phyloP scores from a whole-genome alignment of 805 yeast genomes.

The Hanseniaspora jakobsenii region DNA sequence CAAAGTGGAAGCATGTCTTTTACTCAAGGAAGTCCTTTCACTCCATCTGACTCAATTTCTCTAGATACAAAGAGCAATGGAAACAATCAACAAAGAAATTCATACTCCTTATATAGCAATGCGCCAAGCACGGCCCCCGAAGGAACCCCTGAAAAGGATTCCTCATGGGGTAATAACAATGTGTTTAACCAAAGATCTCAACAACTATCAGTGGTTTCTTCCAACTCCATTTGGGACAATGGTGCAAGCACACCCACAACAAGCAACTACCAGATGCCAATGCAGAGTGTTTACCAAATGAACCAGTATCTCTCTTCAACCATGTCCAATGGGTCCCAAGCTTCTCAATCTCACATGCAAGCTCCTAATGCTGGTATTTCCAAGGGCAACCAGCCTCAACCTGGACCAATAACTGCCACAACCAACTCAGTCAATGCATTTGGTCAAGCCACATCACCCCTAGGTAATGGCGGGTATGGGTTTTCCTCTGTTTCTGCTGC shows the following conservation, averaged over 20 bases:
- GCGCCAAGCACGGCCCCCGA: not conserved
- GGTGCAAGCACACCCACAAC: not conserved
- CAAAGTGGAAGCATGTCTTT: not conserved
- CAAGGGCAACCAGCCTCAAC: too few relatives aligned
- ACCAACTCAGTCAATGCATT: not conserved
- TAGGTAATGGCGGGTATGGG: too few relatives aligned
- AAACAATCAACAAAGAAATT: too few relatives aligned
- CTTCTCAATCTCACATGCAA: not conserved
- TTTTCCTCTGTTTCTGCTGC: too few relatives aligned
- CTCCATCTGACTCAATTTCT: not conserved
- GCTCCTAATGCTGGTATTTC: not conserved
- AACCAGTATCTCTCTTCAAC: conserved; percentile 7
- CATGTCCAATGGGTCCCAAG: not conserved
- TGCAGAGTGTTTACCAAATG: conserved; percentile 10
- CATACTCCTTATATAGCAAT: not conserved
- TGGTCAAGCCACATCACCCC: not conserved
- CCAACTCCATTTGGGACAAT: conserved; percentile 8
- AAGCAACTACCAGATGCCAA: not conserved
- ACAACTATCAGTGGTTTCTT: not conserved
- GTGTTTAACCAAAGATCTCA: not conserved
- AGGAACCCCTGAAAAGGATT: conserved; percentile 2
- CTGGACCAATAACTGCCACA: not conserved
- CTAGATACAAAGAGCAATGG: not conserved
- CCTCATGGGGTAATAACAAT: not conserved
- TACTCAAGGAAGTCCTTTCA: not conserved